Evolutionary conservation across 1,284 basidiomycete genomes (phyloP).

Genomic region (Ustilago lituana): DNA sequence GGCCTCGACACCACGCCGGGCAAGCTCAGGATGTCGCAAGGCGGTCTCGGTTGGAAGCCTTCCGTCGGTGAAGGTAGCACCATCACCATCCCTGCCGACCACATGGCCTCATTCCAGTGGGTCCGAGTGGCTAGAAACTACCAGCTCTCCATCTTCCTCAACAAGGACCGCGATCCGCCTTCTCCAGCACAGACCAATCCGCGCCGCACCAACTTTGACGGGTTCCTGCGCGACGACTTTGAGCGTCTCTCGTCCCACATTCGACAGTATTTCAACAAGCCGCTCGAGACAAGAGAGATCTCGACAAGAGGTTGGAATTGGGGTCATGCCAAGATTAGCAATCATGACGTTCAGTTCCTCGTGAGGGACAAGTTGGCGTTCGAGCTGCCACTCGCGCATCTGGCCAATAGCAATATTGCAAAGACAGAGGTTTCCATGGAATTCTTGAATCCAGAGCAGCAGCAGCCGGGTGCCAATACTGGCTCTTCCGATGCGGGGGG

Average conservation of each 20-base stretch:
- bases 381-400: slow-evolving; percentile 84
- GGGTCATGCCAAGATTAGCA: slow-evolving; percentile 74
- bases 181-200: slow-evolving; percentile 48
- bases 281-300: slow-evolving; percentile 85
- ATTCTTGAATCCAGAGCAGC: slow-evolving; percentile 74
- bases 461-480: slow-evolving; percentile 65
- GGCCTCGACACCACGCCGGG: slow-evolving; percentile 79
- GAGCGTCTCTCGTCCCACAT: slow-evolving; percentile 66
- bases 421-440: slow-evolving; percentile 97
- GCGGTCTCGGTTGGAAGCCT: slow-evolving; percentile 65
- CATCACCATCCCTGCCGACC: slow-evolving; percentile 61
- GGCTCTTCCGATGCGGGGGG: slow-evolving; percentile 55
- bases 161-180: slow-evolving; percentile 73
- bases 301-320: slow-evolving; percentile 98
- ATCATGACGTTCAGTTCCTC: slow-evolving; percentile 89
- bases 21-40: slow-evolving; percentile 70
- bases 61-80: slow-evolving; percentile 44
- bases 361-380: slow-evolving; percentile 91
- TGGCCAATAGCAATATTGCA: slow-evolving; percentile 97
- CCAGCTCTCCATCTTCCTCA: slow-evolving; percentile 83
- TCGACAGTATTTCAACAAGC: slow-evolving; percentile 78
- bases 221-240: slow-evolving; percentile 83
- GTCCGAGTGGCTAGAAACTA: slow-evolving; percentile 82
- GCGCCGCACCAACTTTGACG: slow-evolving; percentile 84
- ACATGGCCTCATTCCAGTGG: slow-evolving; percentile 60